Base-by-base conservation (phyloP, 805 yeast species). In the Pichia californica region DNA sequence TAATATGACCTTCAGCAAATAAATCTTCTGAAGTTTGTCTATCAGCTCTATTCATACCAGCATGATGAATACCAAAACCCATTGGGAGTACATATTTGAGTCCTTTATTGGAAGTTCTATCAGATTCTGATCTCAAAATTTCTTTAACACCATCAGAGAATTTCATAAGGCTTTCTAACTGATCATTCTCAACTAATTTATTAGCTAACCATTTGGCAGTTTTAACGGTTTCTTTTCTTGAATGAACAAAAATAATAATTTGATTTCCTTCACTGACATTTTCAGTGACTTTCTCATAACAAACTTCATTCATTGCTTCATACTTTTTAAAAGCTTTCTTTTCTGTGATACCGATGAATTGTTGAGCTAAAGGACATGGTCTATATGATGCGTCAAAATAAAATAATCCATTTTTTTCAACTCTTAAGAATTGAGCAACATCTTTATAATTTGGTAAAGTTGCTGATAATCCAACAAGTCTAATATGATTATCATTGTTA, bases 51-150 rank as follows among this genome's bases (percentile, higher is more conserved):
- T 77, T 66, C 51, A 88, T 68, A 29, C 97, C 97, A 30, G 97
- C 97, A 70, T 88, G 96, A 65, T 88, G 97, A 31, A 88, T 74
- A 14, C 93, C 96, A 55, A 88, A 76, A 0, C 96, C 96, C 30
- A 71, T 64, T 0, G 81, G 79, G 1, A 88, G 52, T 1, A 87
- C 63, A 16, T 75, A 79, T 42, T 76, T 73, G 29, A 88, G 57
- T 5, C 74, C 76, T 25, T 68, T 60, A 54, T 78, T 78, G 25
- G 68, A 66, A 41, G 78, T 74, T 18, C 64, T 63, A 38, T 74
- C 82, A 0, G 85, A 68, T 61, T 88, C 95, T 35, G 74, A 69
- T 29, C 64, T 67, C 43, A 88, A 64, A 33, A 86, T 77, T 54
- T 82, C 88, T 30, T 62, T 62, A 1, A 83, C 72, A 1, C 86